Evolutionary conservation across 306 rosid genomes (phyloP), one percentile per base, ranked within the genome.

Genomic region (Begonia masoniana): DNA sequence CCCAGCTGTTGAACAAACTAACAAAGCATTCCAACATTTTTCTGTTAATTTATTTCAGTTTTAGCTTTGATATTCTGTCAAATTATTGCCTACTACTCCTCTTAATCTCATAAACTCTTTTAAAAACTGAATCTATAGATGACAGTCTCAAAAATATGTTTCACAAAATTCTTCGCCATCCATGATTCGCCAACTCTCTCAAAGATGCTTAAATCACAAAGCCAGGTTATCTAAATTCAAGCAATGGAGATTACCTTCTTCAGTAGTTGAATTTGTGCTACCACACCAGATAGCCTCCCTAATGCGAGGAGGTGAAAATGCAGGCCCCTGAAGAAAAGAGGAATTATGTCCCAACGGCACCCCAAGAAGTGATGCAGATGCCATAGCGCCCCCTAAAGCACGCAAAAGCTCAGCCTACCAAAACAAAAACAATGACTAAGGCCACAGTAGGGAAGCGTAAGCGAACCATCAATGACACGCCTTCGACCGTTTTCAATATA

Each of bases 231-330:
- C 35, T 26, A 26, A 26, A 26, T 26, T 3, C 35, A 26, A 26
- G 6, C 35, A 26, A 26, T 26, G 35, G 35, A 26, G 35, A 26
- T 17, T 62, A 84, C 99, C 99, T 81, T 77, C 99, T 81, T 91
- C 99, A 16, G 94, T 83, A 54, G 96, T 51, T 35, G 94, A 67
- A 78, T 91, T 91, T 39, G 96, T 91, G 65, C 99, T 91, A 42
- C 84, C 96, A 65, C 99, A 91, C 99, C 96, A 86, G 61, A 91
- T 91, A 43, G 99, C 99, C 77, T 91, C 99, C 66, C 94, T 63
- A 57, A 91, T 91, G 58, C 86, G 82, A 49, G 99, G 96, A 73
- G 96, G 99, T 0, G 96, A 96, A 75, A 91, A 91, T 13, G 96
- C 96, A 39, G 99, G 99, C 31, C 99, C 99, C 69, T 91, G 99